Evolutionary conservation across 345 rosid species (phyloP).

Genomic region (Eucalyptus coolabah): DNA sequence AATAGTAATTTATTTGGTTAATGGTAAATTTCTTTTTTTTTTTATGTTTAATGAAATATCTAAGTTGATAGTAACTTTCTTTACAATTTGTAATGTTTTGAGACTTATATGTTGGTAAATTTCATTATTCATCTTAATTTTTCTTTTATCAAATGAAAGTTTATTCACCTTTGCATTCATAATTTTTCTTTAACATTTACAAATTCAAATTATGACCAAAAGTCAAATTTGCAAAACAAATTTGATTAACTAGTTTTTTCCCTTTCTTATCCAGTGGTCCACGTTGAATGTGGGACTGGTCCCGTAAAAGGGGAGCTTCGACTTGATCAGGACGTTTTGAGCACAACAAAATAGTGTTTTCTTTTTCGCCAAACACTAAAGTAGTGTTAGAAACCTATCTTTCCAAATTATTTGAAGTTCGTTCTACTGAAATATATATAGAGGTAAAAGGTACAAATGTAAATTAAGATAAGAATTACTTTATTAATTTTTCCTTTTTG

Average conservation of each 20-base stretch:
- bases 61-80: not conserved
- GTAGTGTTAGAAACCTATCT: accelerated
- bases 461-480: not conserved
- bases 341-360: no score
- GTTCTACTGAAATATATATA: accelerated
- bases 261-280: accelerated
- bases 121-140: not conserved
- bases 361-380: no score
- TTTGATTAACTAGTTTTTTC: accelerated
- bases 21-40: not conserved
- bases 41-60: no score
- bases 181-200: no score
- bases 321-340: accelerated
- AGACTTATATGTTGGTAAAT: not conserved
- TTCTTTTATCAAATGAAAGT: no score
- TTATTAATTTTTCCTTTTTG: no score
- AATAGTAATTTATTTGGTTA: no score
- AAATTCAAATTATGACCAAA: no score
- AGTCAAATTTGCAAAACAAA: accelerated
- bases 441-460: not conserved
- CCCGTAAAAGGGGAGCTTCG: no score
- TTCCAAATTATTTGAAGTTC: not conserved
- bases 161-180: not conserved
- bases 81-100: not conserved
- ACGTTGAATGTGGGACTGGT: accelerated